phyloP scores from a whole-genome alignment of 2,329 filamentous ascomycete genomes.

The Penicillium sp. region DNA sequence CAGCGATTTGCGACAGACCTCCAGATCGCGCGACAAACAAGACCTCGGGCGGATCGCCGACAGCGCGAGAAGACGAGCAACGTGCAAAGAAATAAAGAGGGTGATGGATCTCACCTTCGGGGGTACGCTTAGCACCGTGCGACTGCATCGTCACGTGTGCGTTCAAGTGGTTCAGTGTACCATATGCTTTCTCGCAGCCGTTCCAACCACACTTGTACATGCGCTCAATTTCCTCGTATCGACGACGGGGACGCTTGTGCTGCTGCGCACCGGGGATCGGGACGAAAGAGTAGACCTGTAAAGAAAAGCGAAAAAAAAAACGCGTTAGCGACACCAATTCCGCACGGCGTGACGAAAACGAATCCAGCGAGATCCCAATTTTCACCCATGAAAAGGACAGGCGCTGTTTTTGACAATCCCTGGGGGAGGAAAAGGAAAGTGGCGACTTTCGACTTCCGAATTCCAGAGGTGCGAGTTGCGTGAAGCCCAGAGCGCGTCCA shows the following conservation, averaged over 20 bases:
- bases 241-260: conserved; percentile 88
- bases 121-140: conserved; percentile 90
- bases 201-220: conserved; percentile 99
- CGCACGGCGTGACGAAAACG: background rate
- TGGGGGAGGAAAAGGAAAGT: conserved; percentile 6
- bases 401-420: conserved; percentile 34
- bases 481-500: conserved; percentile 31
- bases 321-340: conserved; percentile 8
- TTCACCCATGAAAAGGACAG: conserved; percentile 19
- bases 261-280: conserved; percentile 96
- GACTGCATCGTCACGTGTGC: conserved; percentile 99
- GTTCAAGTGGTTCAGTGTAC: conserved; percentile 95
- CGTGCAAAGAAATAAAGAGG: conserved; percentile 14
- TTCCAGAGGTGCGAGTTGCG: background rate
- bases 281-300: conserved; percentile 93
- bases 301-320: conserved; percentile 20
- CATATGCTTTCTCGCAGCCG: conserved; percentile 97
- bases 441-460: background rate
- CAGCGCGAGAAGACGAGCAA: background rate
- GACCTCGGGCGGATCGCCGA: conserved; percentile 5
- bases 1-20: conserved; percentile 42
- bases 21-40: conserved; percentile 17
- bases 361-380: conserved; percentile 12
- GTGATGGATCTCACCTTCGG: conserved; percentile 74
- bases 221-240: conserved; percentile 97